Evolutionary conservation across 768 basidiomycete species (phyloP).

Genomic region (Sarcomyxa edulis): DNA sequence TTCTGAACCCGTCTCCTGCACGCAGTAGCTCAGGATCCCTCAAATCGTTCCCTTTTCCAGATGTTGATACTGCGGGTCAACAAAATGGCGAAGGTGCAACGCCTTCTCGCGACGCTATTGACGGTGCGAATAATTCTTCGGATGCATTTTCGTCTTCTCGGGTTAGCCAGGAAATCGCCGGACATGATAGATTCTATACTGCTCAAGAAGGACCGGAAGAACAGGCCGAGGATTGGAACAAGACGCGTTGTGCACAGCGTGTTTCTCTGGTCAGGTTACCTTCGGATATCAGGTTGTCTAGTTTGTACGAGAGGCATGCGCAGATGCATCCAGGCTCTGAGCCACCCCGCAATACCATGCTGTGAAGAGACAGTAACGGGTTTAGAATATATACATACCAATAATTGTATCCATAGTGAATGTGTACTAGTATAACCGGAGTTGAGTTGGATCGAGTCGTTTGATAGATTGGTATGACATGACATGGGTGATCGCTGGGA

Average conservation of each 20-base stretch:
- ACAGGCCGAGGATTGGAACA: constrained; percentile 86
- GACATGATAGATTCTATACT: constrained; percentile 30
- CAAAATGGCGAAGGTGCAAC: background rate
- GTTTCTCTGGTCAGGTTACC: constrained; percentile 79
- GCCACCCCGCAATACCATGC: too few relatives aligned
- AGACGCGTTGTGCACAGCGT: constrained; percentile 78
- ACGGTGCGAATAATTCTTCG: constrained; percentile 3
- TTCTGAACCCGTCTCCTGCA: constrained; percentile 29
- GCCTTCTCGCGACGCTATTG: constrained; percentile 2
- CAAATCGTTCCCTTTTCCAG: constrained; percentile 23
- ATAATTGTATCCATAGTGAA: too few relatives aligned
- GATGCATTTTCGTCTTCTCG: constrained; percentile 6
- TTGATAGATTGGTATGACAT: too few relatives aligned
- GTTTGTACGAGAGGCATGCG: constrained; percentile 20
- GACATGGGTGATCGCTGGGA: too few relatives aligned
- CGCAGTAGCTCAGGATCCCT: constrained; percentile 27
- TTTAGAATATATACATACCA: too few relatives aligned
- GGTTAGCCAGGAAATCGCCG: constrained; percentile 5
- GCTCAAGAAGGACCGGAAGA: constrained; percentile 48
- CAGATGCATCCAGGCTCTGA: too few relatives aligned
- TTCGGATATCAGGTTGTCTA: constrained; percentile 36
- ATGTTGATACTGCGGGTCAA: constrained; percentile 13
- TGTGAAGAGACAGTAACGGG: too few relatives aligned
- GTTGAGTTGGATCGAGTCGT: too few relatives aligned
- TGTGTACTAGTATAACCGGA: too few relatives aligned